phyloP scores from a whole-genome alignment of 208 protist species.

The Herpetomonas tarakana region DNA sequence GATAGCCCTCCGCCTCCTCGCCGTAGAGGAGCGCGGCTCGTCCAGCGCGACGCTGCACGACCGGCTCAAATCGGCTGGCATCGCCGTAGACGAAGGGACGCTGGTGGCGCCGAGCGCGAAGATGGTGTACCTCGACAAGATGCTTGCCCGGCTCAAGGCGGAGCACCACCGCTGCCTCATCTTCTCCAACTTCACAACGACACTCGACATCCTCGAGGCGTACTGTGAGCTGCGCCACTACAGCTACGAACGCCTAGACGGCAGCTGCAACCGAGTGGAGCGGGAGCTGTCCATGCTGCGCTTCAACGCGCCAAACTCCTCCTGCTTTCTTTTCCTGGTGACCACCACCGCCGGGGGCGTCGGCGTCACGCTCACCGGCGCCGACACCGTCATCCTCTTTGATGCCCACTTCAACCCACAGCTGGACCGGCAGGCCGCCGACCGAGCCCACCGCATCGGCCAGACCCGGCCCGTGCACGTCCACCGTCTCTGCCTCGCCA shows the following conservation, averaged over 20 bases:
- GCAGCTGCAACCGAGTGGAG: conserved; percentile 74
- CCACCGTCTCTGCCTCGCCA: conserved; percentile 92
- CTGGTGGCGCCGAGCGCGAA: conserved; percentile 88
- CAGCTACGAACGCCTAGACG: conserved; percentile 83
- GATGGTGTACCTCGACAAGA: conserved; percentile 89
- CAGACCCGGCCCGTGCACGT: conserved; percentile 95
- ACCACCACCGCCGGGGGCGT: conserved; percentile 97
- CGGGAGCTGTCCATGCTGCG: conserved; percentile 92
- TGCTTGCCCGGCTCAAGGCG: conserved; percentile 79
- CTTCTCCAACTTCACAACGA: conserved; percentile 90
- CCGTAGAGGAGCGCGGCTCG: conserved; percentile 27
- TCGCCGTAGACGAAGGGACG: conserved; percentile 52
- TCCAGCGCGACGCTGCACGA: conserved; percentile 21
- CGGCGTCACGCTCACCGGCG: conserved; percentile 97
- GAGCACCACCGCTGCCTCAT: conserved; percentile 86
- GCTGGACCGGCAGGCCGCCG: conserved; percentile 96
- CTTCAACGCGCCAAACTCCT: conserved; percentile 88
- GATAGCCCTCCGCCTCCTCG: conserved; percentile 66
- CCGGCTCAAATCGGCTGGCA: conserved; percentile 48
- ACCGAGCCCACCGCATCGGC: conserved; percentile 94
- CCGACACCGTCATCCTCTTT: conserved; percentile 96
- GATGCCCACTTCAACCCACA: conserved; percentile 98
- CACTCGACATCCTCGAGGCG: conserved; percentile 85
- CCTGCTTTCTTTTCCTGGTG: conserved; percentile 96
- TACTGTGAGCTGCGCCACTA: conserved; percentile 67